Evolutionary conservation across 139 green algal genomes (phyloP).

Genomic region (Pleodorina starrii): DNA sequence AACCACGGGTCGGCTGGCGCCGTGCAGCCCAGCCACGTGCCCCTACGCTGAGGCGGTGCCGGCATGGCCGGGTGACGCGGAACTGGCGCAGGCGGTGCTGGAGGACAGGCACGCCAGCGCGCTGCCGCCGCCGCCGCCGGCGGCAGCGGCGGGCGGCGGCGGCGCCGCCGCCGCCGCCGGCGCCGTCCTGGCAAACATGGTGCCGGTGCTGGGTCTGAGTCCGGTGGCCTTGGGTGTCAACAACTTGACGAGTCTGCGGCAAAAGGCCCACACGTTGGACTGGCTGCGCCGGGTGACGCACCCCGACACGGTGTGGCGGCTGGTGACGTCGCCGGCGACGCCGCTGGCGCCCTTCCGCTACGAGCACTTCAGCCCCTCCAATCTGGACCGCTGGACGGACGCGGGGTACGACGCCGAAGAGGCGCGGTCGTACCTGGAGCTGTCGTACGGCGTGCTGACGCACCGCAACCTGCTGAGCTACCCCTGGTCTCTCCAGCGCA

Average conservation of each 20-base stretch:
- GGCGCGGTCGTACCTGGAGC: not conserved
- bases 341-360: conserved; percentile 27
- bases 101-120: not conserved
- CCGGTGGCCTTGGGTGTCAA: conserved; percentile 22
- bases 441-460: not conserved
- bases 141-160: not conserved
- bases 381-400: not conserved
- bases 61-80: not conserved
- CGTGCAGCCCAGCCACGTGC: not conserved
- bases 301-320: not conserved
- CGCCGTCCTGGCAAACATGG: conserved; percentile 6
- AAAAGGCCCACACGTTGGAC: not conserved
- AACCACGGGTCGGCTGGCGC: not conserved
- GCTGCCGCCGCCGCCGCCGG: too few species aligned
- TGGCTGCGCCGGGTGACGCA: conserved; percentile 12
- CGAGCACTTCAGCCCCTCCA: conserved; percentile 28
- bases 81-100: not conserved
- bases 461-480: conserved; percentile 32
- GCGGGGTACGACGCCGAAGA: not conserved
- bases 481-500: conserved; percentile 2
- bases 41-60: not conserved
- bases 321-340: not conserved
- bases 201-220: conserved; percentile 23
- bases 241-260: not conserved
- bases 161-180: too few species aligned